A percentile compares a stretch with the other conserved stretches of the same genome.
Evolutionary conservation across 2,329 filamentous ascomycete species (phyloP).

Genomic region (Ophiostoma himal-ulmi): DNA sequence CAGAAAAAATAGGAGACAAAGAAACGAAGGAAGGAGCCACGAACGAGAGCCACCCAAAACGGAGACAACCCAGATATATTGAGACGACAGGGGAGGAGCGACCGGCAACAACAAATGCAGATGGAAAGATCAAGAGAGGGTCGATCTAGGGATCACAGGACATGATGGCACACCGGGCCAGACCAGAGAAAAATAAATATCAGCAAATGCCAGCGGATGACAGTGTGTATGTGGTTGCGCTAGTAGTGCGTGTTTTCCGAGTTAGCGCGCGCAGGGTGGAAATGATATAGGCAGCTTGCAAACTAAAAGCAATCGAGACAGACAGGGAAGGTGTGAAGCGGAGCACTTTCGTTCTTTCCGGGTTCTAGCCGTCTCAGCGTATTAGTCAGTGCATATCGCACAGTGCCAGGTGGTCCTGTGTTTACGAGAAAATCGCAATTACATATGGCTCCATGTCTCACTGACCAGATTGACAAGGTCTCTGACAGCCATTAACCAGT

Average conservation of each 20-base stretch:
- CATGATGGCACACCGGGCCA: background rate
- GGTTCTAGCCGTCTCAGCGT: background rate
- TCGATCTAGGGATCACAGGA: background rate
- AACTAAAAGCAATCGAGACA: background rate
- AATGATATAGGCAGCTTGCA: background rate
- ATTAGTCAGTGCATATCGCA: background rate
- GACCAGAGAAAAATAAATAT: background rate
- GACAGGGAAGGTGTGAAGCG: slow-evolving; percentile 12
- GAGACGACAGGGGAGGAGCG: slow-evolving; percentile 3
- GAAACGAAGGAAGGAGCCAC: slow-evolving; percentile 7
- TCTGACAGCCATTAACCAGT: background rate
- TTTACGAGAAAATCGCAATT: slow-evolving; percentile 12
- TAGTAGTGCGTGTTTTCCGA: slow-evolving; percentile 11
- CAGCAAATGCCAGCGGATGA: background rate
- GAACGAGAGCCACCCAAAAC: background rate
- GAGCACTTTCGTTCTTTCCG: slow-evolving; percentile 7
- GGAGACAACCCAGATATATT: background rate
- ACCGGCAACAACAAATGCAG: slow-evolving; percentile 1
- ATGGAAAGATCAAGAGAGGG: background rate
- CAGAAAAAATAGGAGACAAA: background rate
- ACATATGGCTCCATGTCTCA: slow-evolving; percentile 8
- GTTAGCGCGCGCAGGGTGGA: slow-evolving; percentile 15
- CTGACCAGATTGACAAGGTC: background rate
- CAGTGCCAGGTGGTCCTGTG: background rate
- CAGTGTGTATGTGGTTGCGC: background rate